These are phyloP conservation scores for Talaromyces adpressus DNA, from an alignment of 495 filamentous ascomycete species.

Conservation along the genomic window DNA sequence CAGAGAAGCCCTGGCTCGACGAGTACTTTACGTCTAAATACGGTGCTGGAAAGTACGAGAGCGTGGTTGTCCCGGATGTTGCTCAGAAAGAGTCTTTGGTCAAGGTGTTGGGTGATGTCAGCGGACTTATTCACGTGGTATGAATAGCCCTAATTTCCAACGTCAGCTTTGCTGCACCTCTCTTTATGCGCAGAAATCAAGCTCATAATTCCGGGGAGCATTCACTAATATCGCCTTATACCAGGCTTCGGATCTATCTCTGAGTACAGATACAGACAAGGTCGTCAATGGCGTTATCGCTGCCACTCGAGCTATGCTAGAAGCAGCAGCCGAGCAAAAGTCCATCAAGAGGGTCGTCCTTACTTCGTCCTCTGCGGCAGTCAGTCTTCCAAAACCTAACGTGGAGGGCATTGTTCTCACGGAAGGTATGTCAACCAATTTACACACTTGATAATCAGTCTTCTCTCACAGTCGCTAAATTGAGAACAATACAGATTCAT, in stretches of 20 bases:
- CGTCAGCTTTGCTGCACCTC: too few relatives aligned
- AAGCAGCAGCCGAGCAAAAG: slow-evolving; percentile 33
- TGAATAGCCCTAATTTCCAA: background rate
- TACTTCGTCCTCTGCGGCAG: slow-evolving; percentile 43
- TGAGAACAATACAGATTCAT: slow-evolving; percentile 18
- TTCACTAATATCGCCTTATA: background rate
- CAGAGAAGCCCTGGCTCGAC: slow-evolving; percentile 25
- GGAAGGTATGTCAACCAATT: background rate
- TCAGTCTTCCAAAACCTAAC: slow-evolving; percentile 21
- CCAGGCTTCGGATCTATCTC: slow-evolving; percentile 31
- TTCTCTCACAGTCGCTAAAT: background rate
- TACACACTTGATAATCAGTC: too few relatives aligned
- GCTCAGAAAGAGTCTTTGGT: slow-evolving; percentile 30
- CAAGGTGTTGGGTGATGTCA: slow-evolving; percentile 26
- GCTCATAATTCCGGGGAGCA: too few relatives aligned
- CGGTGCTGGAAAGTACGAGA: slow-evolving; percentile 29
- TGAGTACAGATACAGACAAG: slow-evolving; percentile 29
- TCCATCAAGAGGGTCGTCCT: slow-evolving; percentile 45
- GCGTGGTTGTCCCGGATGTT: slow-evolving; percentile 31
- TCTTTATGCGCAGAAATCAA: too few relatives aligned
- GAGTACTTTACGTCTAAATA: slow-evolving; percentile 30
- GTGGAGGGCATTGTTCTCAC: slow-evolving; percentile 4
- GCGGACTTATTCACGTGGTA: slow-evolving; percentile 7
- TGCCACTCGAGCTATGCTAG: slow-evolving; percentile 30
- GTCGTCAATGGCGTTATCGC: slow-evolving; percentile 36